A percentile compares a stretch with the other conserved stretches of the same genome.
Evolutionary conservation across 2,329 filamentous ascomycete genomes (phyloP).

Genomic region (Aspergillus transmontanensis): DNA sequence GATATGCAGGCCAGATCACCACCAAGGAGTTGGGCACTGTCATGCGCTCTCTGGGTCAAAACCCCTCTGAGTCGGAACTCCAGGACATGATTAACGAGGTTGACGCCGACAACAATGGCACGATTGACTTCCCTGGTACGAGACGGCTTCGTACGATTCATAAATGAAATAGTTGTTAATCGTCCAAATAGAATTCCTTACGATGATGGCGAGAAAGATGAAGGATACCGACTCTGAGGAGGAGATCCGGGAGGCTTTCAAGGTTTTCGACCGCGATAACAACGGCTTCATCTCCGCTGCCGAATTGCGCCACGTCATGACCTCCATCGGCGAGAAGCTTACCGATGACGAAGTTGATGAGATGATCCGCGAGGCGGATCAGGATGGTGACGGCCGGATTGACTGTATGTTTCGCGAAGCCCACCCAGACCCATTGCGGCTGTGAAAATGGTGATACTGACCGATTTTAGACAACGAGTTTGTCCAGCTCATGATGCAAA

Average conservation of each 20-base stretch:
- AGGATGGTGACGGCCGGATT: slow-evolving; percentile 85
- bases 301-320: slow-evolving; percentile 88
- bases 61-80: slow-evolving; percentile 85
- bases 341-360: slow-evolving; percentile 89
- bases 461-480: slow-evolving; percentile 76
- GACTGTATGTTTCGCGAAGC: slow-evolving; percentile 65
- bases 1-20: slow-evolving; percentile 75
- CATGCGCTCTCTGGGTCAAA: slow-evolving; percentile 87
- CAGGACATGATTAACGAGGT: slow-evolving; percentile 96
- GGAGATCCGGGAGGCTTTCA: slow-evolving; percentile 87
- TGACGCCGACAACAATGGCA: slow-evolving; percentile 89
- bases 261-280: slow-evolving; percentile 88
- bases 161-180: slow-evolving; percentile 15
- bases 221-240: slow-evolving; percentile 91
- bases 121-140: slow-evolving; percentile 86
- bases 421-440: no score
- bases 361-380: slow-evolving; percentile 90
- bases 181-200: slow-evolving; percentile 70
- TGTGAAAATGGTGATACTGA: slow-evolving; percentile 25
- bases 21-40: slow-evolving; percentile 89
- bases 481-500: slow-evolving; percentile 95
- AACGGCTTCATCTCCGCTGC: slow-evolving; percentile 90
- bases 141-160: slow-evolving; percentile 4
- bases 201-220: slow-evolving; percentile 95
- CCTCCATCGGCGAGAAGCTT: slow-evolving; percentile 87